phyloP scores from a whole-genome alignment of 148 eudicot genomes.

The Dianthus caryophyllus region DNA sequence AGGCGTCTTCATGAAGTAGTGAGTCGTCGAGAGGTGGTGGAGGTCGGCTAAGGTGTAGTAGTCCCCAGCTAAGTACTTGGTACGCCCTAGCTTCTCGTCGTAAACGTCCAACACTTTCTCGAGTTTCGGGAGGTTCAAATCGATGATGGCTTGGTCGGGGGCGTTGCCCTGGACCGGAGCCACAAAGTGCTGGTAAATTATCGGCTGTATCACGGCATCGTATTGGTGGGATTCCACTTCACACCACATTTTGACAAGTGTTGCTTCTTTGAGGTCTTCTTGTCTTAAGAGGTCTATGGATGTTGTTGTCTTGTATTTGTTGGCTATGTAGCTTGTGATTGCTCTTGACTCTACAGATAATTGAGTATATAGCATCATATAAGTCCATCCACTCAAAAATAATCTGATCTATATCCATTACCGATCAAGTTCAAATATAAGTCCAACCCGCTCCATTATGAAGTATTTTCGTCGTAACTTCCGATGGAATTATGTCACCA shows the following conservation, averaged over 20 bases:
- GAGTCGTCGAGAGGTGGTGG: constrained; percentile 31
- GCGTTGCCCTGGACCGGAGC: constrained; percentile 24
- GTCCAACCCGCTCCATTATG: no score
- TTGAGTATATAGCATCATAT: no score
- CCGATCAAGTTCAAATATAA: no score
- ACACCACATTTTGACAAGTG: constrained; percentile 38
- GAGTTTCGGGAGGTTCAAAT: constrained; percentile 22
- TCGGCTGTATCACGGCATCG: constrained; percentile 31
- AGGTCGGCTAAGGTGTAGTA: constrained; percentile 38
- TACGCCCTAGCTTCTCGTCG: constrained; percentile 25
- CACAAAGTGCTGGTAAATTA: constrained; percentile 27
- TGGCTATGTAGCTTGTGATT: constrained; percentile 32
- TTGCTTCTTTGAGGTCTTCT: constrained; percentile 26
- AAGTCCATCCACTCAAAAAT: no score
- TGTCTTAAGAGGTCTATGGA: constrained; percentile 25
- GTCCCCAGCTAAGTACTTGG: constrained; percentile 46
- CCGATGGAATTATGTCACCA: no score
- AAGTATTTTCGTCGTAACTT: no score
- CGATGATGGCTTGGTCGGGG: constrained; percentile 27
- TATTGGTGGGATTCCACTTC: constrained; percentile 40
- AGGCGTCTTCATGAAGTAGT: constrained; percentile 31
- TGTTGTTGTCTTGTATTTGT: constrained; percentile 31
- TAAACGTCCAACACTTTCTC: constrained; percentile 32
- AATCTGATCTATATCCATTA: no score
- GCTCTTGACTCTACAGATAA: constrained; percentile 48